Base-by-base conservation (phyloP, 345 rosid genomes). In the Hibiscus mutabilis region DNA sequence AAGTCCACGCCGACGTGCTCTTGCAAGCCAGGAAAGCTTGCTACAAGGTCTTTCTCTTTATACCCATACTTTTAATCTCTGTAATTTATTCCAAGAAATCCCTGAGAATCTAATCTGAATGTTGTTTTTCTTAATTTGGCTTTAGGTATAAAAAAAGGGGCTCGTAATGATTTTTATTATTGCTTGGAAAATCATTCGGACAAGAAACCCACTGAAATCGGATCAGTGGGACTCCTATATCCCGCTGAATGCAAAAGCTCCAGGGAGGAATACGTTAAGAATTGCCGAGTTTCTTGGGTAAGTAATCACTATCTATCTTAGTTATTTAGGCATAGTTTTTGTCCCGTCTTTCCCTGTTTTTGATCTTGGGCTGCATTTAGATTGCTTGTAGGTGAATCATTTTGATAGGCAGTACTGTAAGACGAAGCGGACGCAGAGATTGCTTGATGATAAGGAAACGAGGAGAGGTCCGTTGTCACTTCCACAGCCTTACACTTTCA, bases 301-400 rank as follows among this genome's bases (percentile, higher is more conserved):
- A 51, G 9, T 33, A 8, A 22, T 40, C 37, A 10, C 42, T 16
- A 1, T 67, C 58, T 67, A 27, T 42, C 40, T 29, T 15, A 9
- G 16, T 60, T 19, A 4, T 33, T 9, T 57, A 63, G 42, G n/a
- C 22, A 3, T 11, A 40, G 44, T 55, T 10, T 4, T 40, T 46
- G 37, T 47, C 27, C 10, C 4, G 18, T 44, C 21, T 27, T 4
- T 6, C 31, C 7, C 15, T 31, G 4, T 10, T 9, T 75, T 37
- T 51, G 12, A 24, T 29, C 15, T 33, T 56, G 12, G 27, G 27
- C 10, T 57, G 56, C 31, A 22, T 68, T n/a, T n/a, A n/a, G n/a
- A n/a, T n/a, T n/a, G n/a, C n/a, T n/a, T 75, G 60, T 11, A 91
- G 98, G 93, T 93, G 86, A 93, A 89, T 79, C 96, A 88, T 89